Base-by-base conservation (phyloP, 177 flowering plant genomes). In the Vitis hybrid region DNA sequence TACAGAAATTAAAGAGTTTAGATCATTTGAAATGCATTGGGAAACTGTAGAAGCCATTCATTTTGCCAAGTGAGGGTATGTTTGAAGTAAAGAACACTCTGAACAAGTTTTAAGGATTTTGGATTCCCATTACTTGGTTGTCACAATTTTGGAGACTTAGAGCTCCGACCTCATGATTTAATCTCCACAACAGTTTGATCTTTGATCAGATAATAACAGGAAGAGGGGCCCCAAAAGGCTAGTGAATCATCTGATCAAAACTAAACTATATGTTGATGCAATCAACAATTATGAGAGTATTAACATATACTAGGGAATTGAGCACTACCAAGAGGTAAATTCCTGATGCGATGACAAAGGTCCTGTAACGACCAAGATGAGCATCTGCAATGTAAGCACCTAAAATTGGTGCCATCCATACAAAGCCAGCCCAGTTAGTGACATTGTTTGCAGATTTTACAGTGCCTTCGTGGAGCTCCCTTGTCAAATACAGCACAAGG, bases 351-450 rank as follows among this genome's bases (percentile, higher is more conserved):
- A 77, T 61, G 65, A 83, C 57, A 63, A 88, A 88, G 48, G 94
- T 90, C 90, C 88, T 79, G 70, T 77, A 90, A 11, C 90, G 77
- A 56, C 94, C 94, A 3, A 88, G 86, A 65, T 74, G 57, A 7
- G 94, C 77, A 62, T 90, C 94, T 1, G 94, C 91, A 2, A 86
- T 79, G 51, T 88, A 90, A 17, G 91, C 91, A 0, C 94, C 94
- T 2, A 88, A 32, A 17, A 88, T 75, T 3, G 94, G 94, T 13
- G 85, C 79, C 75, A 90, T 69, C 89, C 87, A 88, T 1, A 84
- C 82, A 4, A 90, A 81, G 1, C 91, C 94, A 67, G 60, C 72
- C 91, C 91, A 90, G 71, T 86, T 86, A 58, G 88, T 85, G 50
- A 82, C 90, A 67, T 78, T 79, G 71, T 79, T 85, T 30, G 85